Percentiles rank a stretch among this genome's conserved stretches.
phyloP scores from a whole-genome alignment of 371 early-diverging fungal genomes.

The Mortierella sp. region DNA sequence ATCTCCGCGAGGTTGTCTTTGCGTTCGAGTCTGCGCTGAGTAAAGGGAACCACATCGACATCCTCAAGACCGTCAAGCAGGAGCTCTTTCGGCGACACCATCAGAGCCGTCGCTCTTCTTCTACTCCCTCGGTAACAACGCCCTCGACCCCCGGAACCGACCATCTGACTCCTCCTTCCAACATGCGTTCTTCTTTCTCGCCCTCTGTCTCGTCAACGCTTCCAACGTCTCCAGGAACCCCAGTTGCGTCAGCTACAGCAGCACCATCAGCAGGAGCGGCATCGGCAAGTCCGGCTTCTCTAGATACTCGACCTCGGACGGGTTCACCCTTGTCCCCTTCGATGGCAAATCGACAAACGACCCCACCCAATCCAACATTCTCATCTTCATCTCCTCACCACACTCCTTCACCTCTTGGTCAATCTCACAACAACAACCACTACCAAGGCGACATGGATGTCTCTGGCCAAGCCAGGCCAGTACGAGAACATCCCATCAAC shows the following conservation, averaged over 20 bases:
- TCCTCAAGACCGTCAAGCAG: slow-evolving; percentile 35
- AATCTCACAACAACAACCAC: neutral
- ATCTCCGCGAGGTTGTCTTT: slow-evolving; percentile 65
- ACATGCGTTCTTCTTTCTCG: neutral
- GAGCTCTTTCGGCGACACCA: slow-evolving; percentile 46
- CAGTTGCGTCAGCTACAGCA: neutral
- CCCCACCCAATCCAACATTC: neutral
- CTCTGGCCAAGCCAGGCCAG: neutral
- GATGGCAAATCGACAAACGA: neutral
- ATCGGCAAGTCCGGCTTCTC: neutral
- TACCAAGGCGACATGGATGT: neutral
- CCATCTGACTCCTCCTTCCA: slow-evolving; percentile 2
- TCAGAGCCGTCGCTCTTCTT: slow-evolving; percentile 18
- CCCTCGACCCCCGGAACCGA: neutral
- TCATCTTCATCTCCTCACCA: neutral
- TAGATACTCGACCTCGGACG: neutral
- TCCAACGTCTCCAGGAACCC: slow-evolving; percentile 14
- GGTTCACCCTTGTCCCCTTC: slow-evolving; percentile 6
- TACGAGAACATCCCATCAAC: neutral
- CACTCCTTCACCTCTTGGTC: slow-evolving; percentile 2
- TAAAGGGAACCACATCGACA: slow-evolving; percentile 30
- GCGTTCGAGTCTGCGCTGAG: slow-evolving; percentile 64
- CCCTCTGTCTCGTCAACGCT: neutral
- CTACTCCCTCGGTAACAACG: neutral
- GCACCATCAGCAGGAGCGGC: neutral